Percentiles rank a stretch among this genome's conserved stretches.
These are phyloP conservation scores for Saccharomycopsis olivae DNA, from an alignment of 805 yeast species.

Conservation along the genomic window DNA sequence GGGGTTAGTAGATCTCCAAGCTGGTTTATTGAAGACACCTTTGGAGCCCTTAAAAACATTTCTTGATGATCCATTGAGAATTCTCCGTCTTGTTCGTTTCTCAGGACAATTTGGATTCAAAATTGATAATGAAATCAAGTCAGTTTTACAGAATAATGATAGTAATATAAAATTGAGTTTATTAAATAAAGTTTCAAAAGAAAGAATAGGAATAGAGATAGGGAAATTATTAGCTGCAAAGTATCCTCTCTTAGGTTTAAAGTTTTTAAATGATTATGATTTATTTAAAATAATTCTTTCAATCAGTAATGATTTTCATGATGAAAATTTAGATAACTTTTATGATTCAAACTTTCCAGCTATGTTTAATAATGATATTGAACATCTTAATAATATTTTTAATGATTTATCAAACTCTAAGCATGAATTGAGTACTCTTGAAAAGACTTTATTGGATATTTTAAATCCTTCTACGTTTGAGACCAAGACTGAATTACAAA, in stretches of 20 bases:
- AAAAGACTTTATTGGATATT: conserved; percentile 2
- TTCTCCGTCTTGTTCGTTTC: conserved; percentile 75
- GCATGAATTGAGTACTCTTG: not conserved
- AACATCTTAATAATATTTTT: conserved; percentile 1
- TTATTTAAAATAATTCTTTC: conserved; percentile 52
- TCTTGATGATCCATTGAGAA: conserved; percentile 88
- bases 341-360: conserved; percentile 19
- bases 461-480: not conserved
- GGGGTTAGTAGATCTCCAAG: conserved; percentile 63
- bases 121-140: conserved; percentile 46
- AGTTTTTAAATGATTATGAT: conserved; percentile 42
- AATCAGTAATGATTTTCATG: not conserved
- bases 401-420: conserved; percentile 1
- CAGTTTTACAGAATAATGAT: conserved; percentile 48
- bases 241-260: conserved; percentile 54
- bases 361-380: conserved; percentile 6
- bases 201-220: conserved; percentile 80
- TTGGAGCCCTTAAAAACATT: conserved; percentile 78
- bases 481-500: conserved; percentile 1
- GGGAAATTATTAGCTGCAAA: conserved; percentile 62
- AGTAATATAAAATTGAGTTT: conserved; percentile 28
- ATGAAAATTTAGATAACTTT: conserved; percentile 1
- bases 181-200: conserved; percentile 70
- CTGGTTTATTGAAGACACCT: conserved; percentile 79
- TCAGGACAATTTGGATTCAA: conserved; percentile 66